A percentile compares a stretch with the other conserved stretches of the same genome.
These are phyloP conservation scores for Volvox reticuliferus DNA, from an alignment of 139 green algal genomes.

Conservation along the genomic window DNA sequence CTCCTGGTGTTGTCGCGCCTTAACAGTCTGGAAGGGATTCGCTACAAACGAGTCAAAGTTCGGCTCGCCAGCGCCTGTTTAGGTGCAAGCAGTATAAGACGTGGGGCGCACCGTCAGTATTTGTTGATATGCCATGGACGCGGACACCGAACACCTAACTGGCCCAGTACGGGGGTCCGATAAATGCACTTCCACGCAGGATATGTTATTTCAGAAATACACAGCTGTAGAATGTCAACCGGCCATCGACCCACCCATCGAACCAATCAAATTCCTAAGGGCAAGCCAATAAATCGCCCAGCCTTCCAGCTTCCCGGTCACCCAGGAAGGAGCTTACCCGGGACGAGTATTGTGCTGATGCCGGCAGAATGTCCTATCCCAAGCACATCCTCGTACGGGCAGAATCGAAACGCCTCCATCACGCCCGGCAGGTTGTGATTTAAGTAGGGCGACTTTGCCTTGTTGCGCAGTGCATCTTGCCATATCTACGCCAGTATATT, in stretches of 20 bases:
- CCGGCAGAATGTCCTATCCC: conserved; percentile 81
- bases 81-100: not conserved
- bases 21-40: conserved; percentile 89
- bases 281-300: too few relatives aligned
- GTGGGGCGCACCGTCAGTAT: too few relatives aligned
- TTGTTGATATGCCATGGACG: too few relatives aligned
- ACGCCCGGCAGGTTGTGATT: conserved; percentile 73
- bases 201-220: too few relatives aligned
- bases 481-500: conserved; percentile 74
- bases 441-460: conserved; percentile 92
- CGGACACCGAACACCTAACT: too few relatives aligned
- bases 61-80: conserved; percentile 86
- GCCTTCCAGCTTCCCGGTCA: too few relatives aligned
- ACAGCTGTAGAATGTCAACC: too few relatives aligned
- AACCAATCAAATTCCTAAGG: too few relatives aligned
- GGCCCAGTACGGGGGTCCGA: too few relatives aligned
- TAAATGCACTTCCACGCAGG: too few relatives aligned
- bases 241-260: too few relatives aligned
- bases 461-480: conserved; percentile 88
- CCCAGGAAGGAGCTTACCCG: conserved; percentile 65
- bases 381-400: conserved; percentile 94
- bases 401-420: conserved; percentile 83
- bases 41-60: conserved; percentile 98
- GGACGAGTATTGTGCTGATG: conserved; percentile 89
- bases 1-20: conserved; percentile 91